Evolutionary conservation across 441 rosid genomes (phyloP), one percentile per base, ranked within the genome.

Genomic region (Syzygium syzygioides): DNA sequence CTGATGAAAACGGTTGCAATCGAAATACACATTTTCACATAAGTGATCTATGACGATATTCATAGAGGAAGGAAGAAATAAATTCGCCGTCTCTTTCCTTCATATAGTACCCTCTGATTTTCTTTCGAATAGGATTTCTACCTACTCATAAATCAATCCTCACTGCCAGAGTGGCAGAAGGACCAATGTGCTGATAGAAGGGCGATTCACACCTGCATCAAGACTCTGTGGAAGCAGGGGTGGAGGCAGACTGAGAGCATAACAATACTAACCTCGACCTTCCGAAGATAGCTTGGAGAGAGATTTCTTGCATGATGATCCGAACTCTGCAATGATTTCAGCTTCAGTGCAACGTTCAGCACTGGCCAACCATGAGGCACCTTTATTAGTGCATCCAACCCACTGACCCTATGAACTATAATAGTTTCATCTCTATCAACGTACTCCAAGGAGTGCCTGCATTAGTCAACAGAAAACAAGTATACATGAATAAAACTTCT

Each of bases 311-410:
- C 93, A 84, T 93, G 91, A 88, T 90, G 89, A 88, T 90, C 92
- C 86, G 94, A 87, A 91, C 90, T 93, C 93, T 94, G 93, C 87
- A 97, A 91, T 86, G 98, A 95, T 76, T 92, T 87, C 89, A 98
- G 90, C 90, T 95, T 93, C 91, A 95, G 86, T 55, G 96, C 97
- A 86, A 94, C 90, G 92, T 89, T 91, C 90, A 89, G 90, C 41
- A 94, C 76, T 25, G 99, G 99, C 99, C 99, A 97, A 91, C 97
- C 98, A 80, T 92, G 95, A 87, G 95, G 89, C 25, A 94, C 91
- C 90, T 94, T 94, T 88, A 96, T 88, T 90, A 93, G 91, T 30
- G 95, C 98, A 92, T 96, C 96, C 87, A 96, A 88, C 89, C 93
- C 95, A 79, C 96, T 94, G 85, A 91, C 91, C 92, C 95, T 91